A percentile compares a stretch with the other conserved stretches of the same genome.
Conservation (phyloP, 176 grass and related monocot genomes). For the Poa annua region DNA sequence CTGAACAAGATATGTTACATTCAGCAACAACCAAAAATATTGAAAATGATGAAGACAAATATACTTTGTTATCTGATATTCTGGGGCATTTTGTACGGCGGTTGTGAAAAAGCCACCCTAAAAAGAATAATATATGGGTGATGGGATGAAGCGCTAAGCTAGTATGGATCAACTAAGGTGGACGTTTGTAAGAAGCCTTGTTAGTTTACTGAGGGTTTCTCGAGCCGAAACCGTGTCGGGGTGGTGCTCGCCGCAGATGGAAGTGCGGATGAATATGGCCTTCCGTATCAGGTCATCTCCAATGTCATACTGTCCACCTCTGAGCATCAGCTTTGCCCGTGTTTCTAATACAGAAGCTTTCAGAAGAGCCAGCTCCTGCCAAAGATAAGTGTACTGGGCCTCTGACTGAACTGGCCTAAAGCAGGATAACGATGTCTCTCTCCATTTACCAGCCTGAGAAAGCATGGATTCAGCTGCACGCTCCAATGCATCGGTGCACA, state of each 20-base stretch:
- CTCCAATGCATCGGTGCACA: constrained; percentile 81
- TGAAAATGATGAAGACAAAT: constrained; percentile 44
- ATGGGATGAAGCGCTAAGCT: constrained; percentile 63
- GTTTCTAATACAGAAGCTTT: constrained; percentile 93
- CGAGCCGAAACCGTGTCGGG: constrained; percentile 88
- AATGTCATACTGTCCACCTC: constrained; percentile 81
- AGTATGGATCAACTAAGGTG: constrained; percentile 84
- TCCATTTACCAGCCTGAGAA: constrained; percentile 78
- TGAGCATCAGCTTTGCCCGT: constrained; percentile 88
- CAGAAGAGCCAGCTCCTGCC: constrained; percentile 91
- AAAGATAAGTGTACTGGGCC: constrained; percentile 68
- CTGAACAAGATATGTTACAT: not conserved
- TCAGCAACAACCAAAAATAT: constrained; percentile 9
- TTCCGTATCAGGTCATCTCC: constrained; percentile 95
- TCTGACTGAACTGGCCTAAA: constrained; percentile 56
- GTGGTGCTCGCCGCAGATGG: constrained; percentile 90
- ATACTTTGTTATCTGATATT: constrained; percentile 63
- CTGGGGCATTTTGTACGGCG: constrained; percentile 49
- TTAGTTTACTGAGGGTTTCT: constrained; percentile 95
- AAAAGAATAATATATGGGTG: constrained; percentile 58
- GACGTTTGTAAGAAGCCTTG: constrained; percentile 94
- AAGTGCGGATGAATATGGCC: constrained; percentile 91
- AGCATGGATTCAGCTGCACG: constrained; percentile 78
- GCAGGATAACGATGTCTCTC: constrained; percentile 64
- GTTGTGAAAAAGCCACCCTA: constrained; percentile 45